Percentiles rank a stretch among this genome's conserved stretches.
Evolutionary conservation across 2,329 filamentous ascomycete species (phyloP).

Genomic region (Lachnellula arida): DNA sequence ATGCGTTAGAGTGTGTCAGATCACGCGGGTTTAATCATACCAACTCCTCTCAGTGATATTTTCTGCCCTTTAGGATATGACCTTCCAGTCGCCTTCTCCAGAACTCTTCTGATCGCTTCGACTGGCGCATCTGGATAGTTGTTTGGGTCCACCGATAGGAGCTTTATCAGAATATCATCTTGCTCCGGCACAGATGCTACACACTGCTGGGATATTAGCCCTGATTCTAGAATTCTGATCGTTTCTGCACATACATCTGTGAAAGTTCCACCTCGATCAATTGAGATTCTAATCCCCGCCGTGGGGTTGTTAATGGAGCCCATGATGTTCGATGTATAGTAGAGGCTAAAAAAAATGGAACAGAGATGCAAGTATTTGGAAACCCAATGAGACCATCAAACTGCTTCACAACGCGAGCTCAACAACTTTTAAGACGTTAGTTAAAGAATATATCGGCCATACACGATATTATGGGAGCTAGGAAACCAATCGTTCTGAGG

Average conservation of each 20-base stretch:
- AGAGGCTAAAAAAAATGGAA: background rate
- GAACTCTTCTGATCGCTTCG: constrained; percentile 61
- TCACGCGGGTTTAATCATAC: background rate
- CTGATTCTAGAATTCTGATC: too few species aligned
- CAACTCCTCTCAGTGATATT: constrained; percentile 29
- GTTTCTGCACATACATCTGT: background rate
- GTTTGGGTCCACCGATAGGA: constrained; percentile 82
- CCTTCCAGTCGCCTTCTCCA: constrained; percentile 53
- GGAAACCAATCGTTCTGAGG: background rate
- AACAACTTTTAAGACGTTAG: background rate
- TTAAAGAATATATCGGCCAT: background rate
- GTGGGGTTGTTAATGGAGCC: background rate
- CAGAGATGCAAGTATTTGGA: too few species aligned
- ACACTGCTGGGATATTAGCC: background rate
- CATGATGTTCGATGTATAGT: background rate
- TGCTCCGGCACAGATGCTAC: constrained; percentile 24
- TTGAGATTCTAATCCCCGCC: background rate
- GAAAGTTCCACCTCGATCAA: constrained; percentile 1
- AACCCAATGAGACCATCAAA: too few species aligned
- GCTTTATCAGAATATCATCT: constrained; percentile 79
- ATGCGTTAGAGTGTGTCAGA: background rate
- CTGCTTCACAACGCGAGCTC: background rate
- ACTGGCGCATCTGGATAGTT: constrained; percentile 88
- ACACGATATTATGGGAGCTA: background rate
- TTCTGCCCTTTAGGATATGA: constrained; percentile 58